Base-by-base conservation (phyloP, 176 grass and related monocot genomes). In the Elymus sibiricus region DNA sequence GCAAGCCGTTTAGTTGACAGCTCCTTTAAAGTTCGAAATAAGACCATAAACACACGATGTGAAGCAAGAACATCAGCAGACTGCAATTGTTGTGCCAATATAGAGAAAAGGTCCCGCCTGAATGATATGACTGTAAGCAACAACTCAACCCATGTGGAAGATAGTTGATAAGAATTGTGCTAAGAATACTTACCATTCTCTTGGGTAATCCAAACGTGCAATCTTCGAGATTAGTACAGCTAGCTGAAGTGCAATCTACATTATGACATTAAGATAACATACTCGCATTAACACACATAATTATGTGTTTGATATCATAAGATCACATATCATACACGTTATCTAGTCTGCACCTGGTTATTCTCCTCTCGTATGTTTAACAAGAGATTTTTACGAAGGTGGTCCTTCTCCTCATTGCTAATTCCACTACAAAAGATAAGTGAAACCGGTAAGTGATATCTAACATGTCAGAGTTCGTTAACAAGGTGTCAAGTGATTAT, bases 11-110 rank as follows among this genome's bases (percentile, higher is more conserved):
- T 99, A 80, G 92, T 99, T 60, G 97, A 99, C 51, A 99, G 74
- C 82, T 99, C 97, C 88, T 99, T 99, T 68, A 99, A 85, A 80
- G 94, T 94, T 84, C 94, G 97, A 93, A 94, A 99, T 43, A 99
- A 70, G 74, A 96, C 92, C 92, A 96, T 92, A 80, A 92, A 95
- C 62, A 99, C 85, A 55, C 94, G 88, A 89, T 94, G 94, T 40
- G 97, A 99, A 96, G 87, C 90, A 88, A 99, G 94, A 76, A 92
- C 46, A 88, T 99, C 97, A 42, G 94, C 81, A 28, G 97, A 86
- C 29, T 94, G 97, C 62, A 99, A 79, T 67, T 96, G 97, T 70
- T 96, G 94, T 61, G 87, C 94, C 79, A 99, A 88, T 72, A 88
- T 56, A 85, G 92, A 94, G 69, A 99, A 94, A 70, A 99, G 71